Evolutionary conservation across 2,329 filamentous ascomycete genomes (phyloP).

Genomic region (Sporothrix sp.): DNA sequence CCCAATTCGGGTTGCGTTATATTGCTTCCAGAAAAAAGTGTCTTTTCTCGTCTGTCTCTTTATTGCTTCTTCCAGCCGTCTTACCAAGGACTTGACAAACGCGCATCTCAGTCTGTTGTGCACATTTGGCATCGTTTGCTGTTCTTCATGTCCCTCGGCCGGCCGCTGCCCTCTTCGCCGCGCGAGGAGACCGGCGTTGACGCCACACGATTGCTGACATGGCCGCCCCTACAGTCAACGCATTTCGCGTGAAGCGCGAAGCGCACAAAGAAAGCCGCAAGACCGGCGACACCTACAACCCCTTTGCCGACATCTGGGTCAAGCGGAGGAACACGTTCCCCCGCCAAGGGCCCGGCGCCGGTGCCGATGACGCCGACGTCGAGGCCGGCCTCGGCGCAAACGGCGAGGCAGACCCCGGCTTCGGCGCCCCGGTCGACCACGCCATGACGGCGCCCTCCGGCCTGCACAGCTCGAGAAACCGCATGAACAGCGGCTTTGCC

Average conservation of each 20-base stretch:
- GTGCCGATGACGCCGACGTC: constrained; percentile 22
- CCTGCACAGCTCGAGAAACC: constrained; percentile 4
- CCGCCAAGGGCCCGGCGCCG: neutral
- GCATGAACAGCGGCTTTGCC: neutral
- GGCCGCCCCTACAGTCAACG: constrained; percentile 32
- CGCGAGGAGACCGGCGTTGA: neutral
- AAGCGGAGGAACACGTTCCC: constrained; percentile 26
- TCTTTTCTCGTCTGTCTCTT: neutral
- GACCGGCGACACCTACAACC: constrained; percentile 32
- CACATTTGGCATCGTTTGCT: too few species aligned
- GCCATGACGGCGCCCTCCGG: constrained; percentile 6
- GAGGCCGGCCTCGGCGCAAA: constrained; percentile 23
- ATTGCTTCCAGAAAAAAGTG: too few species aligned
- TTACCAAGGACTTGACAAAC: too few species aligned
- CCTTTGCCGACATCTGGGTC: constrained; percentile 35
- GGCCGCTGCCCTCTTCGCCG: neutral
- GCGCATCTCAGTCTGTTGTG: too few species aligned
- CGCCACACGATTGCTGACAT: constrained; percentile 14
- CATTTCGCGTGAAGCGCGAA: constrained; percentile 34
- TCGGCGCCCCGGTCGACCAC: constrained; percentile 28
- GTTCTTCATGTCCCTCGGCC: constrained; percentile 3
- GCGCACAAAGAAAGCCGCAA: constrained; percentile 35
- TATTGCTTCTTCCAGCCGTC: neutral
- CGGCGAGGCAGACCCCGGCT: constrained; percentile 11
- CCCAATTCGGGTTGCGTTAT: too few species aligned